Base-by-base conservation (phyloP, 2,329 filamentous ascomycete genomes). In the Trichoderma breve region DNA sequence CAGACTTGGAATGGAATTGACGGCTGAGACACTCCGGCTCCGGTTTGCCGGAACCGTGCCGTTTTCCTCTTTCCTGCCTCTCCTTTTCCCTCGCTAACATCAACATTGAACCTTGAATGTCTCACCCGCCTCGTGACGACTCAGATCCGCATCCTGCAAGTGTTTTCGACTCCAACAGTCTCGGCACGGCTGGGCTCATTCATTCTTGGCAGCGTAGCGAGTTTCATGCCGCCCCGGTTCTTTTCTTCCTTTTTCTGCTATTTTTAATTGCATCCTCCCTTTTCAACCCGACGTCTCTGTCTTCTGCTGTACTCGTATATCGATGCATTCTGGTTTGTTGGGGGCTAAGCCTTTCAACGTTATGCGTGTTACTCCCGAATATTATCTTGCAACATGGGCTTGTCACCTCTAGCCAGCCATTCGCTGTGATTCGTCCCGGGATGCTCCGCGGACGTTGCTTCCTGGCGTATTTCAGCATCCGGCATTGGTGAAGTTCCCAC, bases 101-200 rank as follows among this genome's bases (percentile, higher is more conserved):
- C 15, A 36, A 36, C 34, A 36, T 51, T 21, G 18, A n/a, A 8
- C 26, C 39, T 32, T 14, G 24, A 55, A 24, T 69, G 66, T 69
- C 66, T 69, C 66, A 61, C 66, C 66, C 66, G 66, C 66, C 66
- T 69, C 66, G 66, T 61, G 55, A 69, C 55, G 66, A 69, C 66
- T 69, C 66, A 69, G 66, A 69, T 69, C 36, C 55, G 55, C 28
- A 53, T 18, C n/a, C 66, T 69, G 66, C 66, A 51, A 32, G 66
- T 60, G 21, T 47, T 69, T 43, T 18, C 39, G 39, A 34, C n/a
- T 34, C 34, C 51, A 58, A 24, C n/a, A 51, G 53, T 58, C 64
- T 67, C 64, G 64, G 64, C 51, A 58, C 51, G 47, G 21, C 14
- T 39, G 11, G 47, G 21, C n/a, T 39, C 32, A 39, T 55, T 21